Evolutionary conservation across 805 yeast genomes (phyloP), one percentile per base, ranked within the genome.

Genomic region (Komagataella ulmi): DNA sequence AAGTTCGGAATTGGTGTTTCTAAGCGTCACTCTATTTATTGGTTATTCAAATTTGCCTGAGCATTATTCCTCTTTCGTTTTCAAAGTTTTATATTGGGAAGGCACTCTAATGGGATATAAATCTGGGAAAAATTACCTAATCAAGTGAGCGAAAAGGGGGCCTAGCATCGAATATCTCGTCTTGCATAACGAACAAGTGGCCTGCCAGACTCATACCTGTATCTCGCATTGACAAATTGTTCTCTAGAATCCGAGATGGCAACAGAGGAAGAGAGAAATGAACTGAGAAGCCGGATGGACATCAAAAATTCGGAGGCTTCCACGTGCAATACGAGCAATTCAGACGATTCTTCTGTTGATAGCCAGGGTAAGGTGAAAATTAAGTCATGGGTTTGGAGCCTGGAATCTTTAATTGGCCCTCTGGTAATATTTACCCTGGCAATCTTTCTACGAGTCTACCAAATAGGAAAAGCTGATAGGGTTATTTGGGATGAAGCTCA

Each of bases 401-500:
- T 30, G 14, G 40, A 30, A 14, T 30, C 40, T 30, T 4, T 30
- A 3, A 30, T 68, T 17, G 73, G 73, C 50, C 80, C 82, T 1
- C 24, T 76, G 3, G 5, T 72, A 0, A 62, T 77, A 48, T 76
- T 81, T 0, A 56, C 59, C 0, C 18, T 76, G 4, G 72, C 86
- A 2, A 67, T 76, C 24, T 77, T 71, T 54, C 75, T 81, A 6
- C 74, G 93, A 59, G 71, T 82, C 55, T 75, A 81, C 59, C 73
- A 75, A 49, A 80, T 86, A 50, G 80, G 77, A 19, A 66, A 68
- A 36, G 74, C 80, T 53, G 65, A 76, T 50, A 73, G 72, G 51
- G 91, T 86, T 49, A 83, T 85, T 7, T 86, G 95, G 95, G 95
- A 86, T 69, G 95, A 86, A 65, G 93, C 95, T 5, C 95, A 86